Evolutionary conservation across 148 eudicot species (phyloP), one percentile per base, ranked within the genome.

Genomic region (Nyssa sinensis): DNA sequence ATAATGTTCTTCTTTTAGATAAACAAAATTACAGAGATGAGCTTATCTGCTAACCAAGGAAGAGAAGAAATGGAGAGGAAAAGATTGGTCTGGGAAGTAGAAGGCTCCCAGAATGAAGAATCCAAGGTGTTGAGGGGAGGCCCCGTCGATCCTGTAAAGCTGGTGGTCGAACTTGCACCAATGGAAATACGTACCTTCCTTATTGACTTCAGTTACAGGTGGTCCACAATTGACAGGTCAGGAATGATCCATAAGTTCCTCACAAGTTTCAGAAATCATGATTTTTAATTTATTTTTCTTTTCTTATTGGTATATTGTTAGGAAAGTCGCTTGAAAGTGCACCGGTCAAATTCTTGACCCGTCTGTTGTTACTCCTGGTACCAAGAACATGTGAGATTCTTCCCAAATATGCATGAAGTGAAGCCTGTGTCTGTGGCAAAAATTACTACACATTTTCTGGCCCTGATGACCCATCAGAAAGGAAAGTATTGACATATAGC

Each of bases 101-200:
- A 87, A 65, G 78, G 71, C 71, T 59, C 85, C 5, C 63, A 75
- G 13, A 61, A 74, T 29, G 76, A 81, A 62, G 73, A 62, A 55
- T 47, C 69, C 34, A 75, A 59, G 12, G 75, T 67, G 61, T 66
- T 16, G 1, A 82, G 86, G 64, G 90, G 90, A 70, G 83, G 82
- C 21, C 76, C 88, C 33, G 85, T 87, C n/a, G 81, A 87, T 74
- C 86, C 85, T 17, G 24, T 31, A n/a, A 67, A 83, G 57, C 66
- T 80, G 72, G 74, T 85, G 47, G 85, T 79, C 27, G 90, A 87
- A 75, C 84, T 87, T 69, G 85, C 81, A 17, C 88, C 88, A 0
- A 87, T 87, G 90, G 90, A 87, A 69, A 87, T 87, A 57, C 76
- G 88, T 29, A 87, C 86, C 63, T 87, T 87, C 74, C 51, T 85